Evolutionary conservation across 257 asterid species (phyloP).

Genomic region (Vinca minor): DNA sequence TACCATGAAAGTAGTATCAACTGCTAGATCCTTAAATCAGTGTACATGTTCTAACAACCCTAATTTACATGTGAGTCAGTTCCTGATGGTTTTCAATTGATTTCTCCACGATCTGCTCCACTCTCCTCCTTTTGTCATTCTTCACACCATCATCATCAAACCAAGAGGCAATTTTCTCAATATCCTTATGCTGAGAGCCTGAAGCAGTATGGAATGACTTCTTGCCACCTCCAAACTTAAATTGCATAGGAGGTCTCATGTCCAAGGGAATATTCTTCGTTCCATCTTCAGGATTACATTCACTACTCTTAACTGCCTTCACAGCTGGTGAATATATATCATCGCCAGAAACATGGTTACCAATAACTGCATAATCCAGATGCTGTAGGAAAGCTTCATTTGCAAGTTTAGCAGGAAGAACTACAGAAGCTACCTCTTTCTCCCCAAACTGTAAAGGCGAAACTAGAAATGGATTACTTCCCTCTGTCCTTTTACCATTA

Average conservation of each 20-base stretch:
- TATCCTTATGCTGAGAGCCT: slow-evolving; percentile 28
- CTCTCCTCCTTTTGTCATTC: slow-evolving; percentile 33
- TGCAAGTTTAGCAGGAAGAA: slow-evolving; percentile 39
- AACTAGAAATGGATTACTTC: slow-evolving; percentile 58
- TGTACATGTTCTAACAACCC: too few relatives aligned
- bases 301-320: slow-evolving; percentile 28
- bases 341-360: slow-evolving; percentile 23
- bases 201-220: slow-evolving; percentile 26
- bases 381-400: slow-evolving; percentile 28
- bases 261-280: slow-evolving; percentile 32
- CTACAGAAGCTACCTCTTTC: slow-evolving; percentile 45
- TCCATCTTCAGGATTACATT: slow-evolving; percentile 34
- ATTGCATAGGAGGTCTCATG: slow-evolving; percentile 44
- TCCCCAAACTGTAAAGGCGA: slow-evolving; percentile 57
- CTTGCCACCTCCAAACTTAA: slow-evolving; percentile 38
- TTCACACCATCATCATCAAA: slow-evolving; percentile 36
- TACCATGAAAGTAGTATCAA: too few relatives aligned
- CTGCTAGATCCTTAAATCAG: too few relatives aligned
- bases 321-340: slow-evolving; percentile 34
- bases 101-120: too few relatives aligned
- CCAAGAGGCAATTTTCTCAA: slow-evolving; percentile 29
- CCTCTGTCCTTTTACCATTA: slow-evolving; percentile 34
- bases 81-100: too few relatives aligned
- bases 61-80: slow-evolving; percentile 46
- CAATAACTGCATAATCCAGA: slow-evolving; percentile 21